Conservation (phyloP, 371 early-diverging fungal genomes). For the Haplosporangium sp. region DNA sequence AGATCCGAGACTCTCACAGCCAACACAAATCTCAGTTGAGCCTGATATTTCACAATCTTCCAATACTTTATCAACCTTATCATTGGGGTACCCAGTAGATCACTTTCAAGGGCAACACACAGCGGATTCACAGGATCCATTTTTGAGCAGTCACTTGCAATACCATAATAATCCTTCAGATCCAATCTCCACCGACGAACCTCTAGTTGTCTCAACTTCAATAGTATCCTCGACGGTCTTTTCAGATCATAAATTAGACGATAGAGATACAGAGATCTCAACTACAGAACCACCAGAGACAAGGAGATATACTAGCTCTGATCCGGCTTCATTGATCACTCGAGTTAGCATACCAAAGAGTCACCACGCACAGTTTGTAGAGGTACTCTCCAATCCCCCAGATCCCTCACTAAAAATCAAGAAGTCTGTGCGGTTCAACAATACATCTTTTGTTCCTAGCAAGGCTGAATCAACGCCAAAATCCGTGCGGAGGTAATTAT, state of each 20-base stretch:
- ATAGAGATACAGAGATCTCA: not conserved
- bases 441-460: not conserved
- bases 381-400: slow-evolving; percentile 17
- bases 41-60: not conserved
- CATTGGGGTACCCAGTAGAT: not conserved
- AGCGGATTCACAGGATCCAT: not conserved
- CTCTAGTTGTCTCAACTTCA: not conserved
- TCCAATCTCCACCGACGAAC: not conserved
- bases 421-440: slow-evolving; percentile 35
- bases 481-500: slow-evolving; percentile 40
- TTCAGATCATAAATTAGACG: not conserved
- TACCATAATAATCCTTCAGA: not conserved
- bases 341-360: slow-evolving; percentile 27
- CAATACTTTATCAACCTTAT: not conserved
- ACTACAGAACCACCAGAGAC: not conserved
- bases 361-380: slow-evolving; percentile 16
- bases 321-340: slow-evolving; percentile 1
- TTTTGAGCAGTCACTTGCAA: not conserved
- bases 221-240: not conserved
- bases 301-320: not conserved
- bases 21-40: slow-evolving; percentile 1
- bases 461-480: not conserved
- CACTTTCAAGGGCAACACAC: slow-evolving; percentile 3
- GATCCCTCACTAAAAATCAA: slow-evolving; percentile 27
- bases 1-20: not conserved